Evolutionary conservation across 305 asterid genomes (phyloP), one percentile per base, ranked within the genome.

Genomic region (Coffea humblotiana): DNA sequence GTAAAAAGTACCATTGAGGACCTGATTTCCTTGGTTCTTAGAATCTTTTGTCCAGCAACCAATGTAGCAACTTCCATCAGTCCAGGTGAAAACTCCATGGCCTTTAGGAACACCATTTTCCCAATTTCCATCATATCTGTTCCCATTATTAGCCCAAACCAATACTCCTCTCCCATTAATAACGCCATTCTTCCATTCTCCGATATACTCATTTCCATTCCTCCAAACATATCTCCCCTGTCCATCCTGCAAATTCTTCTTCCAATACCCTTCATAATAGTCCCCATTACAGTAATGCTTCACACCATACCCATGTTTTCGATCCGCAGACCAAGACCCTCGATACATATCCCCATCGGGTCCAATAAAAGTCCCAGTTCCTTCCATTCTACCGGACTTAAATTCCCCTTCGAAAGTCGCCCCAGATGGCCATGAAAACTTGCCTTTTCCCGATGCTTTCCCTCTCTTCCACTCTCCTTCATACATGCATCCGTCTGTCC

Each of bases 391-490:
- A 27, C 98, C 97, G 65, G 91, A 87, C 87, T 84, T 90, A 80
- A 93, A 93, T 70, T 93, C 93, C 0, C 98, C 98, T 61, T 88
- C 94, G 64, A 82, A 93, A 2, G 91, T 90, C 25, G 97, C 97
- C 3, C 98, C 97, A 0, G 97, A 93, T 0, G 98, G 95, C 98
- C 98, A 93, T 0, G 95, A 90, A 78, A 93, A 93, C 76, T 86
- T 89, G 16, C 98, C 98, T 77, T 85, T 90, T 1, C 98, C 98
- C 7, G 82, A 87, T n/a, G 98, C 97, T 67, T 90, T 93, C 71
- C 98, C 98, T 78, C 84, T 87, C 85, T 84, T 90, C 98, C 98
- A 93, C 63, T 92, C 98, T 3, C 98, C 98, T 77, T 89, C 97
- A 77, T 92, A 93, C 97, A 90, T 91, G 78, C 97, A 93, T 65